A percentile compares a stretch with the other conserved stretches of the same genome.
These are phyloP conservation scores for Penicillium frequentans DNA, from an alignment of 2,329 filamentous ascomycete species.

Conservation along the genomic window DNA sequence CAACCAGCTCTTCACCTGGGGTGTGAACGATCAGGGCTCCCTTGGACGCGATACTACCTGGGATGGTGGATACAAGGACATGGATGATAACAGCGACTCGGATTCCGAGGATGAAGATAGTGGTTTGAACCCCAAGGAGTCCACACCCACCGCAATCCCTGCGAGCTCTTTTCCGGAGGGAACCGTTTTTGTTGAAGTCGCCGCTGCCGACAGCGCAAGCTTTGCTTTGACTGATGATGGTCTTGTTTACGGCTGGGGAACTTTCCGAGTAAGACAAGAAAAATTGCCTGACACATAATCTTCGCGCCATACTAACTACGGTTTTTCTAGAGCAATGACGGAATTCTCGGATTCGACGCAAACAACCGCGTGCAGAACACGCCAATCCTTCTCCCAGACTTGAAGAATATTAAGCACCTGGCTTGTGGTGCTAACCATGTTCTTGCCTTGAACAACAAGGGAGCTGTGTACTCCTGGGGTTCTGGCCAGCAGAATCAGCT, in stretches of 20 bases:
- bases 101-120: slow-evolving; percentile 56
- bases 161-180: slow-evolving; percentile 51
- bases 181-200: slow-evolving; percentile 58
- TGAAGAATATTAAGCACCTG: slow-evolving; percentile 57
- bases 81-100: slow-evolving; percentile 42
- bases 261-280: slow-evolving; percentile 53
- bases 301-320: not conserved
- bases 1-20: slow-evolving; percentile 82
- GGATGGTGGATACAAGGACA: slow-evolving; percentile 61
- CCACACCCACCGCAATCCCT: slow-evolving; percentile 54
- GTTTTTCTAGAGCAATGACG: slow-evolving; percentile 57
- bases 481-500: slow-evolving; percentile 69
- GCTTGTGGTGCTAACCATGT: slow-evolving; percentile 59
- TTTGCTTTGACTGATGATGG: slow-evolving; percentile 63
- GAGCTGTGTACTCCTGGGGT: slow-evolving; percentile 64
- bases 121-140: slow-evolving; percentile 58
- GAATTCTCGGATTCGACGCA: slow-evolving; percentile 59
- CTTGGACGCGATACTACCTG: slow-evolving; percentile 72
- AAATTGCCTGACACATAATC: not conserved
- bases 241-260: slow-evolving; percentile 62
- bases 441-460: slow-evolving; percentile 58
- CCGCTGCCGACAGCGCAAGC: slow-evolving; percentile 59
- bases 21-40: slow-evolving; percentile 81
- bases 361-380: slow-evolving; percentile 46
- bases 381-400: slow-evolving; percentile 49